Evolutionary conservation across 164 flowering plant species (phyloP), one percentile per base, ranked within the genome.

Genomic region (Vitis rupestris): DNA sequence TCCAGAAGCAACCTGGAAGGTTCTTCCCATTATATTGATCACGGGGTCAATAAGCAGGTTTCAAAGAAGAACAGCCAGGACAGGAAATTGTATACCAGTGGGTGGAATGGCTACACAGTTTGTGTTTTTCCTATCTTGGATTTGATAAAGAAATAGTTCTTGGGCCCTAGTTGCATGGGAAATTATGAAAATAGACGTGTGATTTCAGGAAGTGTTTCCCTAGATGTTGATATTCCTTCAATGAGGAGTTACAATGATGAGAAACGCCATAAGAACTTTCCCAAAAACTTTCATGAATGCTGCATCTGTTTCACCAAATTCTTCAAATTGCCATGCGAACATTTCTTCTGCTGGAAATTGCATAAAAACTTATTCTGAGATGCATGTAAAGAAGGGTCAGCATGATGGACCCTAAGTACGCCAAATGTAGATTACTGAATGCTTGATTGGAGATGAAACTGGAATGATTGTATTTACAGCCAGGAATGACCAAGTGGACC

Each of bases 11-110:
- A 70, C 97, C 97, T 71, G 98, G 98, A 67, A 83, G 79, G 83
- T 93, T 87, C 77, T 92, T 82, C 72, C 97, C 98, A 16, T 72
- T 93, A 76, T 97, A 96, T 62, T 97, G 99, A 96, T 83, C 93
- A 92, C 81, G 98, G 97, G 66, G 84, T 92, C 57, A 82, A 75
- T 77, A 87, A 87, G 70, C 85, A 84, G 75, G 75, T 73, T n/a
- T 44, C 85, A 10, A 75, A 17, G 29, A 86, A 79, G 89, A 88
- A 11, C 88, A 84, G 68, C 77, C 75, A 23, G 87, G 82, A 49
- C 79, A 72, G 50, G 82, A 79, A 64, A 73, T 79, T 64, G 60
- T 92, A 69, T 94, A 88, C 78, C 86, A 79, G 57, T 94, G 98
- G 97, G 89, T 78, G 59, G 94, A 94, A 63, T 92, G 98, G 95